Conservation (phyloP, 1,284 basidiomycete genomes). For the Limonomyces culmigenus region DNA sequence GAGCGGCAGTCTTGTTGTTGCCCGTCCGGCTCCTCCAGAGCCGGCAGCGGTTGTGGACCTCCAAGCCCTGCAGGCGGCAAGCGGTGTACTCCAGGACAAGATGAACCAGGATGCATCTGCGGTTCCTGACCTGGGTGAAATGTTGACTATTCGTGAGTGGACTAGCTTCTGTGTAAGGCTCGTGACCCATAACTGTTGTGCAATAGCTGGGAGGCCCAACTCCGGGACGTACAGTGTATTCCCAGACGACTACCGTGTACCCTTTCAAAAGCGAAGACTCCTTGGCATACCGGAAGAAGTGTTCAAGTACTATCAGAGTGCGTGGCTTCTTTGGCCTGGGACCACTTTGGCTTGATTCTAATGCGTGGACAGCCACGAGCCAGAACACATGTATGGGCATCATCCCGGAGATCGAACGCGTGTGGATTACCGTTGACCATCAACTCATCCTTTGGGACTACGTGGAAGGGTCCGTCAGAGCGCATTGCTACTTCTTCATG, state of each 20-base stretch:
- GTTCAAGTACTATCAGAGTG: conserved; percentile 71
- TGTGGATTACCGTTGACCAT: conserved; percentile 93
- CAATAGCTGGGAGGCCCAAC: conserved; percentile 38
- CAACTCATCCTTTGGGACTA: conserved; percentile 97
- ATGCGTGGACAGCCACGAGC: conserved; percentile 25
- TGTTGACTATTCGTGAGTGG: conserved; percentile 33
- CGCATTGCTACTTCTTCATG: background rate
- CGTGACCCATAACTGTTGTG: no score
- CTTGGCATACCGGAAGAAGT: conserved; percentile 69
- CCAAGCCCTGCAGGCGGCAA: conserved; percentile 43
- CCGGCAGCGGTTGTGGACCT: conserved; percentile 30
- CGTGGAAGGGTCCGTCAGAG: conserved; percentile 58
- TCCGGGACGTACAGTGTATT: conserved; percentile 63
- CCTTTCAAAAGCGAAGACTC: conserved; percentile 66
- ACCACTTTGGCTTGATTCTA: background rate
- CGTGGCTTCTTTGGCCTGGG: conserved; percentile 10
- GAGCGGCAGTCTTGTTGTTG: background rate
- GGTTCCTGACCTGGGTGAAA: conserved; percentile 58
- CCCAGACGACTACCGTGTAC: conserved; percentile 62
- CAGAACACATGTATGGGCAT: conserved; percentile 70
- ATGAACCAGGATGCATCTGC: conserved; percentile 53
- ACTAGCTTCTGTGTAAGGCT: background rate
- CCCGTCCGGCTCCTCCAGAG: background rate
- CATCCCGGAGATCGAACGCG: conserved; percentile 85
- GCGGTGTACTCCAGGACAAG: conserved; percentile 46